Conservation (phyloP, 768 basidiomycete genomes). For the Neoboletus brunneissimus region DNA sequence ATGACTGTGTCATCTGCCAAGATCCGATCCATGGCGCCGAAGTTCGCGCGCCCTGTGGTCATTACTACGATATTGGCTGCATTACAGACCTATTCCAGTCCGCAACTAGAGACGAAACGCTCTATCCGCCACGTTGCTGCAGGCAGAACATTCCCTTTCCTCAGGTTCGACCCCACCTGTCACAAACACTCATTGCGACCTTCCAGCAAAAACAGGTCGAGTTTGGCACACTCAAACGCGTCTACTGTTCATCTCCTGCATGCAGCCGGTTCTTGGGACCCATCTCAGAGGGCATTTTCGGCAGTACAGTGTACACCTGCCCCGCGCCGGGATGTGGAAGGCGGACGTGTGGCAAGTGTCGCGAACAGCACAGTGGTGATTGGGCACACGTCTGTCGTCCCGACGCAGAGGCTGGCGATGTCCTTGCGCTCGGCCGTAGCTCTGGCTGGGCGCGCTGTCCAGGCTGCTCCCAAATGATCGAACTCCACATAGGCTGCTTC, state of each 20-base stretch:
- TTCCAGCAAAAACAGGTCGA: conserved; percentile 31
- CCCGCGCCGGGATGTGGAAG: conserved; percentile 16
- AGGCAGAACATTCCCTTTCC: conserved; percentile 28
- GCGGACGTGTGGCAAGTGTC: conserved; percentile 27
- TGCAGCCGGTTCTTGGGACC: conserved; percentile 40
- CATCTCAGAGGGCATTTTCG: conserved; percentile 26
- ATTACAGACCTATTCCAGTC: conserved; percentile 34
- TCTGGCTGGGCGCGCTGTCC: conserved; percentile 40
- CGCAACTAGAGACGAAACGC: conserved; percentile 36
- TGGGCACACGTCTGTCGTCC: conserved; percentile 26
- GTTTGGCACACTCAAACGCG: conserved; percentile 33
- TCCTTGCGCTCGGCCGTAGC: conserved; percentile 25
- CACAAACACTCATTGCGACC: conserved; percentile 12
- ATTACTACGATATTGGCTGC: conserved; percentile 37
- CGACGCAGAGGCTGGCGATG: conserved; percentile 23
- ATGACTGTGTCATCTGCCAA: conserved; percentile 36
- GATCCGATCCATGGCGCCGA: conserved; percentile 30
- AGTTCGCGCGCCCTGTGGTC: conserved; percentile 33
- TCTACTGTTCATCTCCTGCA: conserved; percentile 36
- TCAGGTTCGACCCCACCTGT: conserved; percentile 26
- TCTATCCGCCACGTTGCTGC: conserved; percentile 43
- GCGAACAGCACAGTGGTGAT: conserved; percentile 22
- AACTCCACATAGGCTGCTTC: conserved; percentile 37
- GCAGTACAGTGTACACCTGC: conserved; percentile 18
- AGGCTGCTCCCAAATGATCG: conserved; percentile 38